These are phyloP conservation scores for Tolypocladium album DNA, from an alignment of 2,329 filamentous ascomycete genomes.

Conservation along the genomic window DNA sequence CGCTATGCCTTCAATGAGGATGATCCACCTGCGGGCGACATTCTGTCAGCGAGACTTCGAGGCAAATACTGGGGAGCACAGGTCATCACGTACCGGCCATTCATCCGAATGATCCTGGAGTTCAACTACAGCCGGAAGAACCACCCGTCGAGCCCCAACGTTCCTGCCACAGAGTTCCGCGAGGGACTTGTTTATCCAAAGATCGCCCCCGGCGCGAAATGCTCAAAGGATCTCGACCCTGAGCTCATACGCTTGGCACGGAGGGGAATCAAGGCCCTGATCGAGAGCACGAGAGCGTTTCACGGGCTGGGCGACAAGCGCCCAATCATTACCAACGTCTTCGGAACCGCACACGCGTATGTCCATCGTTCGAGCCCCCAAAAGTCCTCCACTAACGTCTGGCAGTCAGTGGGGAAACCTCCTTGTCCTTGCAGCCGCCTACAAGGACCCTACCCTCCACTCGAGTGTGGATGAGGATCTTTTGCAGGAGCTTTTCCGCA, in stretches of 20 bases:
- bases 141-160: conserved; percentile 22
- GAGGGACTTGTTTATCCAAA: conserved; percentile 24
- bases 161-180: conserved; percentile 22
- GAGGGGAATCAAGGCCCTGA: conserved; percentile 61
- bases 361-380: conserved; percentile 23
- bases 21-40: conserved; percentile 62
- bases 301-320: conserved; percentile 51
- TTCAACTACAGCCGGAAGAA: conserved; percentile 26
- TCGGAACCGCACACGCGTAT: conserved; percentile 93
- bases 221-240: conserved; percentile 27
- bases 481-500: conserved; percentile 51
- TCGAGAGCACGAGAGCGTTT: conserved; percentile 80
- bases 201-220: conserved; percentile 25
- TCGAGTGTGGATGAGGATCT: conserved; percentile 43
- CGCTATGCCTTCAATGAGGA: conserved; percentile 49
- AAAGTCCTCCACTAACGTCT: conserved; percentile 4
- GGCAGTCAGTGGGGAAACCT: conserved; percentile 91
- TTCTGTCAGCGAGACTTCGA: conserved; percentile 72
- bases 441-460: conserved; percentile 52
- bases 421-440: conserved; percentile 77
- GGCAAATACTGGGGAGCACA: conserved; percentile 92
- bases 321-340: conserved; percentile 87
- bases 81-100: conserved; percentile 80
- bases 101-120: conserved; percentile 48
- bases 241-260: conserved; percentile 44